Percentiles rank a stretch among this genome's conserved stretches.
Conservation (phyloP, 768 basidiomycete genomes). For the Mycena olivaceomarginata region DNA sequence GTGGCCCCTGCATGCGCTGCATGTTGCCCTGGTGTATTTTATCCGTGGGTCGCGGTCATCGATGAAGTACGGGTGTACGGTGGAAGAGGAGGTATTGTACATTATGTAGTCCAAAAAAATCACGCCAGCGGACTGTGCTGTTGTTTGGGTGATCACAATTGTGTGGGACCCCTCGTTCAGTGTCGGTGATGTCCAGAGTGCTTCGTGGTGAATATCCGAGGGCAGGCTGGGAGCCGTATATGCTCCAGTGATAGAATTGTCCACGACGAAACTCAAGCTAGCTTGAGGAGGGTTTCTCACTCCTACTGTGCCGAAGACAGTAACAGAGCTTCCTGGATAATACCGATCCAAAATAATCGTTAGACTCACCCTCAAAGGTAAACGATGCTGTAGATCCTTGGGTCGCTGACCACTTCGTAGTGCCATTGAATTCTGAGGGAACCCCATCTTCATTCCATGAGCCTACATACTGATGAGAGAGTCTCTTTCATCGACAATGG, state of each 20-base stretch:
- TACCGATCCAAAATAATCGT: background rate
- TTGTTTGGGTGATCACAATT: constrained; percentile 17
- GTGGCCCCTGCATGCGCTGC: no score
- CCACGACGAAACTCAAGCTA: background rate
- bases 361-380: constrained; percentile 17
- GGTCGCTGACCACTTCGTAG: constrained; percentile 6
- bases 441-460: constrained; percentile 7
- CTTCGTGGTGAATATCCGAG: background rate
- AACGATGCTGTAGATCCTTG: constrained; percentile 14
- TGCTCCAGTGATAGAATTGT: background rate
- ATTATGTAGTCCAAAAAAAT: constrained; percentile 27
- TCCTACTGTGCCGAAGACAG: constrained; percentile 3
- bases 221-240: background rate
- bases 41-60: constrained; percentile 26
- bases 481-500: constrained; percentile 32
- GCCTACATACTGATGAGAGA: constrained; percentile 11
- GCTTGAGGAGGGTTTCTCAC: background rate
- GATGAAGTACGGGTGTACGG: constrained; percentile 1
- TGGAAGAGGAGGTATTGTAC: constrained; percentile 12
- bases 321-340: background rate
- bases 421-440: constrained; percentile 11
- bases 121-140: background rate
- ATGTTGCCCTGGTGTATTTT: no score
- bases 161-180: background rate
- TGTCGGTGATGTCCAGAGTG: constrained; percentile 5